A percentile compares a stretch with the other conserved stretches of the same genome.
These are phyloP conservation scores for Kazachstania africana DNA, from an alignment of 805 yeast species.

Conservation along the genomic window DNA sequence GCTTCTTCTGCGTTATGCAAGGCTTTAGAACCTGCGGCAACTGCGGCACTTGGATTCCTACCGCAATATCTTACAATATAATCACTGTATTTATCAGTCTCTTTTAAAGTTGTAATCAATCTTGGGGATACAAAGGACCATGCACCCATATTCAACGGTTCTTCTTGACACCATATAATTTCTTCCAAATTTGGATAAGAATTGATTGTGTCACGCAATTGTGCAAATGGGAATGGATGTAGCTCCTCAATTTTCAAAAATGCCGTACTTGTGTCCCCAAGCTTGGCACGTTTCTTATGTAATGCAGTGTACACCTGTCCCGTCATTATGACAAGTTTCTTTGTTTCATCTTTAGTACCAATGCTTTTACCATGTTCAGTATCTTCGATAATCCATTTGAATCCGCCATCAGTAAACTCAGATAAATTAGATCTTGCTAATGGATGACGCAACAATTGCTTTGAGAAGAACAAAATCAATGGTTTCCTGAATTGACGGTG, in stretches of 20 bases:
- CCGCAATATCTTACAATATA: constrained; percentile 74
- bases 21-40: constrained; percentile 93
- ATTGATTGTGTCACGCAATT: constrained; percentile 72
- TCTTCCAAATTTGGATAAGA: constrained; percentile 76
- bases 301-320: constrained; percentile 96
- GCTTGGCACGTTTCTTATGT: constrained; percentile 72
- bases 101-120: constrained; percentile 59
- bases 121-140: constrained; percentile 79
- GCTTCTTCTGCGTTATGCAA: constrained; percentile 84
- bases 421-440: constrained; percentile 75
- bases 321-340: constrained; percentile 70
- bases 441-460: constrained; percentile 92
- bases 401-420: constrained; percentile 86
- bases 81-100: constrained; percentile 58
- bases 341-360: constrained; percentile 68
- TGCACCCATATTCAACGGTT: constrained; percentile 94
- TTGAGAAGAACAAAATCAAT: constrained; percentile 77
- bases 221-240: constrained; percentile 98
- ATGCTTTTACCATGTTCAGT: constrained; percentile 70
- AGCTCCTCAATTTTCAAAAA: constrained; percentile 83
- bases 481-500: constrained; percentile 98
- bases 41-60: constrained; percentile 95
- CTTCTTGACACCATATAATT: constrained; percentile 96
- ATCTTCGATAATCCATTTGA: constrained; percentile 95
- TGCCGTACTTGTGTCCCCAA: constrained; percentile 76